Evolutionary conservation across 768 basidiomycete genomes (phyloP).

Genomic region (Cyclocybe cylindracea): DNA sequence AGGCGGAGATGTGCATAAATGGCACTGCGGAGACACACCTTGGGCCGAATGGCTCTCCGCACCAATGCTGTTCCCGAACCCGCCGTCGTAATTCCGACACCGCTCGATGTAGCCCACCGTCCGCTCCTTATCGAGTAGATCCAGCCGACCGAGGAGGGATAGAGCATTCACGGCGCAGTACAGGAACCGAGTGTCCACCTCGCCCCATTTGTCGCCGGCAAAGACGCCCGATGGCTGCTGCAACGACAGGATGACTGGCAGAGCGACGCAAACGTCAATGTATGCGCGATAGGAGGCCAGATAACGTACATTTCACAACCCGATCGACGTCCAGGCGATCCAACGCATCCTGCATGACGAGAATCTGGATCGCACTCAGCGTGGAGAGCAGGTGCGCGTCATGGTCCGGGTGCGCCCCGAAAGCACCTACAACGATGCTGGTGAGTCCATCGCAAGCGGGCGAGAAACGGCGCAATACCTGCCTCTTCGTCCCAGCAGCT

Average conservation of each 20-base stretch:
- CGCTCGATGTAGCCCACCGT: conserved; percentile 70
- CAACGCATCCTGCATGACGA: conserved; percentile 81
- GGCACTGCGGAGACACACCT: conserved; percentile 47
- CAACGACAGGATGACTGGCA: conserved; percentile 76
- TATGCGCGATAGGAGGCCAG: background rate
- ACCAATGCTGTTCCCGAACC: conserved; percentile 81
- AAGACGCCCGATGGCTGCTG: conserved; percentile 89
- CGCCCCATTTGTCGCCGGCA: conserved; percentile 90
- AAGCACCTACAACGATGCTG: conserved; percentile 60
- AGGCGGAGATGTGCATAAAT: background rate
- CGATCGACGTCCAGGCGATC: conserved; percentile 70
- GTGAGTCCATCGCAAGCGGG: background rate
- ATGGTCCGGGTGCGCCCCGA: conserved; percentile 90
- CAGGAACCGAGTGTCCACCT: conserved; percentile 87
- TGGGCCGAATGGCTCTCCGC: conserved; percentile 94
- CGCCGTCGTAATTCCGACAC: conserved; percentile 95
- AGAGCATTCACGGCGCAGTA: conserved; percentile 87
- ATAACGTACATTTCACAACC: conserved; percentile 67
- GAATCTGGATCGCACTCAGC: conserved; percentile 89
- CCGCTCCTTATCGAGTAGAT: conserved; percentile 65
- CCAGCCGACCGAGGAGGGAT: conserved; percentile 76
- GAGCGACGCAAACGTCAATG: background rate
- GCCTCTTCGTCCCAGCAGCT: conserved; percentile 93
- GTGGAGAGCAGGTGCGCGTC: conserved; percentile 90
- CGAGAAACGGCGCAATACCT: conserved; percentile 41